These are phyloP conservation scores for Saccharomycopsis synnaedendra DNA, from an alignment of 805 yeast genomes.

Conservation along the genomic window DNA sequence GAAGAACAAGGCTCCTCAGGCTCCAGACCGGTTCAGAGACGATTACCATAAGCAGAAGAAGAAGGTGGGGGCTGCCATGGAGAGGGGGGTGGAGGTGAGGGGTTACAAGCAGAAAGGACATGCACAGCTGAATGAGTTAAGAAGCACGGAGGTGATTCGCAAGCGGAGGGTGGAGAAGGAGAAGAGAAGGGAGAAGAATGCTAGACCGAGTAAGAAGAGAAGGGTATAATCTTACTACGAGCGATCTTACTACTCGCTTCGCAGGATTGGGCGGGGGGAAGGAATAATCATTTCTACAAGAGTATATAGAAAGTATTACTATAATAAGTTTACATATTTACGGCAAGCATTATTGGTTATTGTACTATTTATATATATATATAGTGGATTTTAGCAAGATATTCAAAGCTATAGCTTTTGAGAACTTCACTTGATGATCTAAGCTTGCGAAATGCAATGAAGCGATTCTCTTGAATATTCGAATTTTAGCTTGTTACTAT, in stretches of 20 bases:
- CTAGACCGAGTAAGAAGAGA: slow-evolving; percentile 50
- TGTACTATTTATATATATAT: background rate
- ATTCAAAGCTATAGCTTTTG: too few species aligned
- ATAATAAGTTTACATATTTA: background rate
- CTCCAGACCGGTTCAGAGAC: slow-evolving; percentile 86
- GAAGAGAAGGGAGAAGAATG: slow-evolving; percentile 73
- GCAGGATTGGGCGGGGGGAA: background rate
- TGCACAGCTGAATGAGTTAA: slow-evolving; percentile 39
- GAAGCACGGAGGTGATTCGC: slow-evolving; percentile 63
- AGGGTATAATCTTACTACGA: slow-evolving; percentile 17
- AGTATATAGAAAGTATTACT: background rate
- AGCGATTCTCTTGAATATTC: too few species aligned
- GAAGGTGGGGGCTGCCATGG: slow-evolving; percentile 71
- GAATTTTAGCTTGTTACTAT: too few species aligned
- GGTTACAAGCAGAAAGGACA: slow-evolving; percentile 38
- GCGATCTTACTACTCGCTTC: background rate
- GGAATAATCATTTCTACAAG: background rate
- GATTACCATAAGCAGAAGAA: slow-evolving; percentile 74
- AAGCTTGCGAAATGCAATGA: too few species aligned
- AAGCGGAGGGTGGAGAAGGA: slow-evolving; percentile 62
- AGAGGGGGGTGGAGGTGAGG: slow-evolving; percentile 59
- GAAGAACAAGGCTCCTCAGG: slow-evolving; percentile 65
- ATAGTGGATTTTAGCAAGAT: too few species aligned
- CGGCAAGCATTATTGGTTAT: background rate
- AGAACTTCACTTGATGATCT: too few species aligned